Evolutionary conservation across 2,329 filamentous ascomycete species (phyloP), one percentile per base, ranked within the genome.

Genomic region (Xylaria sp.): DNA sequence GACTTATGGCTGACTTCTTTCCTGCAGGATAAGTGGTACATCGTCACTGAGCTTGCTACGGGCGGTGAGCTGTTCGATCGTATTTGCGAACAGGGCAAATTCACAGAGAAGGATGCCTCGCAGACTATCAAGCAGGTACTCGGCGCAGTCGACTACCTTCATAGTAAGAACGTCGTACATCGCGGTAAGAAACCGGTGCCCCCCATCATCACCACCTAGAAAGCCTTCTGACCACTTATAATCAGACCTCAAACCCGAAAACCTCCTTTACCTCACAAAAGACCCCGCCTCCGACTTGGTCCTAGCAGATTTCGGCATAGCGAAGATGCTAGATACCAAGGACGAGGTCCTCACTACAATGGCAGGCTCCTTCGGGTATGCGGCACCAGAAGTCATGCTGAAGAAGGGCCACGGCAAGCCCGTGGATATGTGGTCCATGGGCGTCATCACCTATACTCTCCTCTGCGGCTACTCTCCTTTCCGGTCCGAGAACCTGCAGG

Each of bases 391-490:
- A 73, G 92, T 99, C 55, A 99, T 99, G 94, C 81, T 96, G 61
- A 97, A 97, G 80, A 87, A 91, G 69, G 94, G 94, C 18, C 95
- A 99, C 72, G 94, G 94, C 71, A 99, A 97, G 75, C 91, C 94
- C 4, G 94, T 97, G 29, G 94, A 99, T 71, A 96, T 99, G 91
- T 99, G 94, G 94, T 97, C 94, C 2, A 83, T 99, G 75, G 94
- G 94, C 59, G 94, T 99, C 68, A 99, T 99, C 68, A 97, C 94
- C 39, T 99, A 99, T 76, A 99, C 94, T 16, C 82, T 99, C 22
- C 89, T 99, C 47, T 99, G 95, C 71, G 94, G 94, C 64, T 99
- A 99, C 78, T 97, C 93, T 41, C 94, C 94, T 18, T 99, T 99
- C 84, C 88, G 94, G 63, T 94, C 92, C 58, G 94, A 99, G 78